Base-by-base conservation (phyloP, 2,329 filamentous ascomycete genomes). In the Hirsutella thompsonii region DNA sequence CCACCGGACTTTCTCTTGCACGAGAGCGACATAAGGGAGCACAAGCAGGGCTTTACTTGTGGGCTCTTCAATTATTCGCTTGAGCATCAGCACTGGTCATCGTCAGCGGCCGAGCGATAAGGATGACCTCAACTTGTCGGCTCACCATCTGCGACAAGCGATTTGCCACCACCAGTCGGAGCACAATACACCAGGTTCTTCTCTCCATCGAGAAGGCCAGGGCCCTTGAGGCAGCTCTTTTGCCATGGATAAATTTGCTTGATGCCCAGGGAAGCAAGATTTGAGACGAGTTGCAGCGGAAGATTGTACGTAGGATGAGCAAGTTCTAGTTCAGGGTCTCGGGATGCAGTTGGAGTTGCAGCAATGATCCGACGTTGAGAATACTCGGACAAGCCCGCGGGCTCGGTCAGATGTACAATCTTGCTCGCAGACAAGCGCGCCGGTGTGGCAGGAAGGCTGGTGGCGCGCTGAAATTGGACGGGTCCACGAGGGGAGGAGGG, bases 1-100 rank as follows among this genome's bases (percentile, higher is more conserved):
- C 81, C 82, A 88, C 41, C 76, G 74, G 26, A 85, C 70, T 55
- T 88, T 88, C 56, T 89, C 83, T 54, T 88, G 82, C 0, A 89
- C 83, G 3, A 89, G 69, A 16, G 83, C 82, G 47, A 88, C 81
- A 58, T 86, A 89, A 0, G 83, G 83, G 16, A 88, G 66, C 18
- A 88, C 77, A 16, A 88, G 62, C 11, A 89, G 69, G 3, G 80
- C 81, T 48, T 87, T 88, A 42, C 76, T 69, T 18, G 66, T 66
- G 1, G 73, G 72, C 36, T 78, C 68, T 35, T 74, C 69, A n/a
- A 86, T 64, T 19, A 88, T 66, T 44, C 73, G 72, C 54, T 81
- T 86, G 40, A 88, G 62, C 74, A 88, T 82, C 39, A 88, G 62
- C 21, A 88, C 73, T 65, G 46, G 29, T 39, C 20, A 36, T 19